These are phyloP conservation scores for Barnettozyma wickerhamii DNA, from an alignment of 805 yeast species.

Conservation along the genomic window DNA sequence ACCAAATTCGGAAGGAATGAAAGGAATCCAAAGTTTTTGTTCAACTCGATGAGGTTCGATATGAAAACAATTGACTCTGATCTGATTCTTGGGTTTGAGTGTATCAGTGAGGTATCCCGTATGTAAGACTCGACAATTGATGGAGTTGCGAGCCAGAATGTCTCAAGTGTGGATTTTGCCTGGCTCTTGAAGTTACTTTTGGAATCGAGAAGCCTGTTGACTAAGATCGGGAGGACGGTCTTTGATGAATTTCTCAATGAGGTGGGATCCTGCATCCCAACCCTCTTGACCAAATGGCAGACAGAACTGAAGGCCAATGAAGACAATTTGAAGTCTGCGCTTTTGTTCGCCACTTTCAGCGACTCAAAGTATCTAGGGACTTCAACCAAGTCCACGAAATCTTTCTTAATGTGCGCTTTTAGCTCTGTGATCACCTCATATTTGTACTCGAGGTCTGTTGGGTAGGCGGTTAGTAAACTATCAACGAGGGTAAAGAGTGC, in stretches of 20 bases:
- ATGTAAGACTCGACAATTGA: conserved; percentile 41
- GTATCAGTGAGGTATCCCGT: conserved; percentile 39
- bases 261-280: conserved; percentile 50
- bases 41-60: conserved; percentile 35
- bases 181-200: conserved; percentile 35
- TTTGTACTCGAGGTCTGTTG: conserved; percentile 19
- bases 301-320: conserved; percentile 43
- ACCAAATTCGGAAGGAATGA: conserved; percentile 23
- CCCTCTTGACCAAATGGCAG: conserved; percentile 53
- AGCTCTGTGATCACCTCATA: conserved; percentile 27
- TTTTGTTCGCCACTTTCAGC: conserved; percentile 40
- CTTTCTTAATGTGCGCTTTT: conserved; percentile 53
- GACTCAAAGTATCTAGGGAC: conserved; percentile 50
- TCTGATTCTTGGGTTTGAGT: conserved; percentile 34
- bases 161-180: conserved; percentile 47
- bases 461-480: conserved; percentile 3
- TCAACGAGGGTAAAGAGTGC: neutral
- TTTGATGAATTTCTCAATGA: conserved; percentile 39
- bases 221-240: conserved; percentile 47
- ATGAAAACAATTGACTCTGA: conserved; percentile 43
- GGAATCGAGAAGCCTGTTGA: conserved; percentile 41
- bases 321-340: conserved; percentile 35
- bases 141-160: conserved; percentile 52
- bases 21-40: conserved; percentile 31
- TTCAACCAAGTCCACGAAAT: conserved; percentile 44